These are phyloP conservation scores for Ascochyta pisi DNA, from an alignment of 2,329 filamentous ascomycete species.

Conservation along the genomic window DNA sequence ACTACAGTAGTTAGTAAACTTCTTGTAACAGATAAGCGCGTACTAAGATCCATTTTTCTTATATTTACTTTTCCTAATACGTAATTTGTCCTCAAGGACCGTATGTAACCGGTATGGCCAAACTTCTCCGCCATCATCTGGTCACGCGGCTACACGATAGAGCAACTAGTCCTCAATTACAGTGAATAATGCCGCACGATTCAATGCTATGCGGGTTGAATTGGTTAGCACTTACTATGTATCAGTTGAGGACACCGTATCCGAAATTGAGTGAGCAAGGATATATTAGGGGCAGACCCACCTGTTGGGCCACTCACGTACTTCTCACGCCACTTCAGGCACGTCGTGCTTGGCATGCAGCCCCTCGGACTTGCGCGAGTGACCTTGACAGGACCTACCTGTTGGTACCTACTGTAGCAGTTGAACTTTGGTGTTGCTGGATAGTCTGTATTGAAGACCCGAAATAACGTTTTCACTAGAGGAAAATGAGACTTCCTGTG, in stretches of 20 bases:
- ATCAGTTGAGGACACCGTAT: conserved; percentile 8
- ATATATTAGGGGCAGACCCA: conserved; percentile 10
- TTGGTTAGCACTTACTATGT: conserved; percentile 6
- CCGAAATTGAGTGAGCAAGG: conserved; percentile 10
- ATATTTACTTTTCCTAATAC: conserved; percentile 11
- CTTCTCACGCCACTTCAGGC: conserved; percentile 10
- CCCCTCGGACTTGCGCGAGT: conserved; percentile 3
- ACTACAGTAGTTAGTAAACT: conserved; percentile 14
- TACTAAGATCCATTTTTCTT: conserved; percentile 12
- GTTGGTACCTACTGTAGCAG: conserved; percentile 9
- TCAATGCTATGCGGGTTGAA: conserved; percentile 4
- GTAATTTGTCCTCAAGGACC: conserved; percentile 10
- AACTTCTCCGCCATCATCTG: conserved; percentile 7
- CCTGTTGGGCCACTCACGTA: conserved; percentile 11
- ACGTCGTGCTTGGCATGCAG: conserved; percentile 13
- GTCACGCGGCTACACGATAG: conserved; percentile 12
- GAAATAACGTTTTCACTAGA: conserved; percentile 4
- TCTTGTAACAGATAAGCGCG: conserved; percentile 15
- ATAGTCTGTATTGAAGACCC: conserved; percentile 7
- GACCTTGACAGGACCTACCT: conserved; percentile 10
- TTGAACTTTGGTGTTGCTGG: conserved; percentile 12
- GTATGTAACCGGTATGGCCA: conserved; percentile 7
- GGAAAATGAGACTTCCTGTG: conserved; percentile 4
- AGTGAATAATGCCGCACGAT: conserved; percentile 3
- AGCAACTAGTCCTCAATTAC: conserved; percentile 2